Percentiles rank a stretch among this genome's conserved stretches.
phyloP scores from a whole-genome alignment of 1,139 yeast genomes.

The Geotrichum aggregatum region DNA sequence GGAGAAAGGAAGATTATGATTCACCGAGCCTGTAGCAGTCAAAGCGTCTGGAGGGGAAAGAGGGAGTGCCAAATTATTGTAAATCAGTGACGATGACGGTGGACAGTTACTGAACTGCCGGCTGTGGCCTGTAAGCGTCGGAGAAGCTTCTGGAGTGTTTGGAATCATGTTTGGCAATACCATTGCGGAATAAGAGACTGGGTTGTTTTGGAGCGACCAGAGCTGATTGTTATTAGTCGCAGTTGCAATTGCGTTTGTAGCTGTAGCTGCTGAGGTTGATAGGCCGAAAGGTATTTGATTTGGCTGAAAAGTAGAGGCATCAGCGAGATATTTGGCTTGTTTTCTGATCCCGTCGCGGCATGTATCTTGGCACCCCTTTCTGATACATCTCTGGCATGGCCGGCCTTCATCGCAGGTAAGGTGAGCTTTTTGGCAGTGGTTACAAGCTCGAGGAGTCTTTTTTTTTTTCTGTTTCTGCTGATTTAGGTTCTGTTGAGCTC shows the following conservation, averaged over 20 bases:
- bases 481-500: too few relatives aligned
- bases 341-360: conserved; percentile 89
- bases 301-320: conserved; percentile 3
- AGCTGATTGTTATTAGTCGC: background rate
- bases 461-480: conserved; percentile 26
- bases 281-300: background rate
- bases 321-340: conserved; percentile 64
- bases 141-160: background rate
- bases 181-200: conserved; percentile 8
- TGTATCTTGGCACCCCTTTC: conserved; percentile 53
- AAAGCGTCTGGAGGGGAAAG: conserved; percentile 12
- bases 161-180: conserved; percentile 6
- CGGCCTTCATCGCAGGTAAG: conserved; percentile 81
- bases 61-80: conserved; percentile 4
- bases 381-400: conserved; percentile 77
- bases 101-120: background rate
- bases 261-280: too few relatives aligned
- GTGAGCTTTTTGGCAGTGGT: conserved; percentile 84
- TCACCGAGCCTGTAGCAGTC: background rate
- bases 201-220: background rate
- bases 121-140: background rate
- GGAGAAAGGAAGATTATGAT: background rate
- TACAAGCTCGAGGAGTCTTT: conserved; percentile 81
- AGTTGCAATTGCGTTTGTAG: background rate
- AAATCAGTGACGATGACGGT: background rate